Conservation (phyloP, 495 filamentous ascomycete species). For the Diplogelasinospora grovesii region DNA sequence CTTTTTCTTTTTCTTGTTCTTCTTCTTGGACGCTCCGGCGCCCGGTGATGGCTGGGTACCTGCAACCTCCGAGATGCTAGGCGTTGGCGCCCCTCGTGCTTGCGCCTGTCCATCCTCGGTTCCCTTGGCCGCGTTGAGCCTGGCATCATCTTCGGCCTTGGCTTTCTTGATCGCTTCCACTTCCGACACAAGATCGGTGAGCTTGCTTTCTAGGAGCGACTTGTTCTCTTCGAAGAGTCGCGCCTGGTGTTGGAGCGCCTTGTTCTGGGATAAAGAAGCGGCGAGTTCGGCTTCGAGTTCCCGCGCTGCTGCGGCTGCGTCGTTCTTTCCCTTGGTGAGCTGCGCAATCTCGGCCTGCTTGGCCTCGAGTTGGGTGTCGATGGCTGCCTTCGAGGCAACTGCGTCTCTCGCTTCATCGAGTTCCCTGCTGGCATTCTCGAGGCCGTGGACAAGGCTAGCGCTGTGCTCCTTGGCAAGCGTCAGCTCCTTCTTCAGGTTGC, state of each 20-base stretch:
- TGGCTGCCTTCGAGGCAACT: conserved; percentile 45
- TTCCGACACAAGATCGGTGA: conserved; percentile 24
- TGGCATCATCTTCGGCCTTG: conserved; percentile 27
- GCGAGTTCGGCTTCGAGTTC: conserved; percentile 29
- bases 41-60: conserved; percentile 6
- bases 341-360: conserved; percentile 43
- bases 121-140: too few relatives aligned
- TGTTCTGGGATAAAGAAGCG: conserved; percentile 18
- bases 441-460: conserved; percentile 53
- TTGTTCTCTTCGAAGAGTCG: conserved; percentile 24
- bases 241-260: conserved; percentile 32
- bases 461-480: conserved; percentile 56
- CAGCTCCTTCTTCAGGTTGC: conserved; percentile 32
- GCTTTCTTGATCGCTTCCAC: conserved; percentile 31
- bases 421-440: conserved; percentile 55
- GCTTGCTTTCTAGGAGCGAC: conserved; percentile 24
- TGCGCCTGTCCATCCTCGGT: too few relatives aligned
- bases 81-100: too few relatives aligned
- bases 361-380: conserved; percentile 43
- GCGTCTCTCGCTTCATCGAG: conserved; percentile 51
- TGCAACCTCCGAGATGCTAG: conserved; percentile 24
- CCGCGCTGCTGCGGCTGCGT: conserved; percentile 30
- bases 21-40: conserved; percentile 62
- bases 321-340: conserved; percentile 38
- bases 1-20: conserved; percentile 86